Evolutionary conservation across 2,329 filamentous ascomycete species (phyloP), one percentile per base, ranked within the genome.

Genomic region (Apiospora hydei): DNA sequence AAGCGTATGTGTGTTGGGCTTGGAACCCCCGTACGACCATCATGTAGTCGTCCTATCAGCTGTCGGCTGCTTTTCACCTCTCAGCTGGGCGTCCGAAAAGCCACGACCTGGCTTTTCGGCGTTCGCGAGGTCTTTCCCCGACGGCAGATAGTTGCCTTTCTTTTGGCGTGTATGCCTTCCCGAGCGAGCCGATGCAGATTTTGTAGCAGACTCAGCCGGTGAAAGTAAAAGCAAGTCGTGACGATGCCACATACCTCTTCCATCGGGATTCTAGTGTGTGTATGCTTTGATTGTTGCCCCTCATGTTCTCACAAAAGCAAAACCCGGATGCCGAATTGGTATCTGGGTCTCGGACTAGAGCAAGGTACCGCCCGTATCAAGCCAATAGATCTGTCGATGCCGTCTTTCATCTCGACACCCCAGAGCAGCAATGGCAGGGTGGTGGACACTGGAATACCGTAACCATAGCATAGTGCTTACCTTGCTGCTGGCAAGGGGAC

Each of bases 261-360:
- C 30, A 41, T 64, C 34, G 13, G 10, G 57, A 41, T 64, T 64
- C 57, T 41, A 38, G 57, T 21, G 53, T 38, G 57, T 30, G 34
- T n/a, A n/a, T 16, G 21, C 1, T 41, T 38, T 61, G 26, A 13
- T 64, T 38, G 57, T 21, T 41, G 57, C 57, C 57, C 57, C 57
- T 64, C 57, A 21, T 38, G 57, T 41, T 64, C 57, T 64, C 57
- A 64, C 57, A n/a, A 64, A 41, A 41, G 38, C 34, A 38, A 64
- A 64, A 41, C 5, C 8, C 13, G 57, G 18, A 21, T 64, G 30
- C 57, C 5, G 21, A 8, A 16, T 64, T 16, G 18, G n/a, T n/a
- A 64, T 64, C 3, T 41, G 57, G 34, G 57, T 41, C 24, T 34
- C 30, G 34, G 24, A 64, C 57, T 64, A 64, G 57, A 64, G 57